A percentile compares a stretch with the other conserved stretches of the same genome.
phyloP scores from a whole-genome alignment of 2,329 filamentous ascomycete genomes.

The Passalora sequoiae region DNA sequence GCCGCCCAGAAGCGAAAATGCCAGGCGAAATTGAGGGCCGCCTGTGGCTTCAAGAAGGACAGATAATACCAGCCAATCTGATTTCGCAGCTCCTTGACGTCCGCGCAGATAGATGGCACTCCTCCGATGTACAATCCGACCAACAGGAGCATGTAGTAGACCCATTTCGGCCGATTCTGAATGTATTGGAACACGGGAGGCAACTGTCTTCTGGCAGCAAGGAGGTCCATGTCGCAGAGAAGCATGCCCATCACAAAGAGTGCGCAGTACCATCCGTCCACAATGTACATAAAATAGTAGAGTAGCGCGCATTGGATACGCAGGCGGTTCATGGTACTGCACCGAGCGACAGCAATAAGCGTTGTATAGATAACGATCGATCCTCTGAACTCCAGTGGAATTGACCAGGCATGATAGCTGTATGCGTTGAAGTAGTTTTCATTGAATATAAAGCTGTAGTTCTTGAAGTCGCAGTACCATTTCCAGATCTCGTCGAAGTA shows the following conservation, averaged over 20 bases:
- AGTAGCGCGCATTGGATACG: slow-evolving; percentile 40
- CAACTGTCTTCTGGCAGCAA: slow-evolving; percentile 47
- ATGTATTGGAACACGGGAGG: slow-evolving; percentile 36
- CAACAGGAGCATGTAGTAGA: slow-evolving; percentile 48
- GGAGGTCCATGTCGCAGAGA: slow-evolving; percentile 56
- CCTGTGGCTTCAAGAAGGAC: slow-evolving; percentile 44
- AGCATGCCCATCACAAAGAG: slow-evolving; percentile 59
- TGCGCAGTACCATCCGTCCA: slow-evolving; percentile 58
- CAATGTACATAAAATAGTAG: slow-evolving; percentile 62
- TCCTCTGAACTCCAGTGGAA: slow-evolving; percentile 59
- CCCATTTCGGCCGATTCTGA: slow-evolving; percentile 37
- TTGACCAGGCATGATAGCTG: slow-evolving; percentile 59
- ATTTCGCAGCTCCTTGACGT: slow-evolving; percentile 7
- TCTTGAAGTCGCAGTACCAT: slow-evolving; percentile 47
- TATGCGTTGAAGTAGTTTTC: slow-evolving; percentile 48
- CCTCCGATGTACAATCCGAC: slow-evolving; percentile 55
- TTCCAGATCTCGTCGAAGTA: slow-evolving; percentile 31
- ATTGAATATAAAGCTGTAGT: slow-evolving; percentile 63
- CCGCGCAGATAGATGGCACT: slow-evolving; percentile 41
- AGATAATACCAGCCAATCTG: slow-evolving; percentile 40
- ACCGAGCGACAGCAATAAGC: slow-evolving; percentile 53
- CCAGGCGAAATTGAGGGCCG: slow-evolving; percentile 27
- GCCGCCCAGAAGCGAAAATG: slow-evolving; percentile 42
- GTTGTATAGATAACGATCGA: slow-evolving; percentile 59
- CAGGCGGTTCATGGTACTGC: slow-evolving; percentile 38